Evolutionary conservation across 1,139 yeast genomes (phyloP).

Genomic region (Pichia cactophila): DNA sequence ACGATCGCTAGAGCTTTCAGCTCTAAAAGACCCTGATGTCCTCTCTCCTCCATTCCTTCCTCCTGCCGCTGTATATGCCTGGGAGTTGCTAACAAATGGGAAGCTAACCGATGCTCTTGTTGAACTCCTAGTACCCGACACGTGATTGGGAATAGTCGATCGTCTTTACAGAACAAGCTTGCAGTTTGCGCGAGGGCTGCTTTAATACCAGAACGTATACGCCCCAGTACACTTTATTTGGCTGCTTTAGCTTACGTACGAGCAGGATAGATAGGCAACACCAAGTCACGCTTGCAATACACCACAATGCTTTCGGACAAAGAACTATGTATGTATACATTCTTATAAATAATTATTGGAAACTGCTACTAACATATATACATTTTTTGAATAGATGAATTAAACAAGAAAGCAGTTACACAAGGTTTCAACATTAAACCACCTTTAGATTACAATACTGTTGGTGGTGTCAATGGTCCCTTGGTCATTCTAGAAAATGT

Average conservation of each 20-base stretch:
- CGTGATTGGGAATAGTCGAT: background rate
- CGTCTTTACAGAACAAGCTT: background rate
- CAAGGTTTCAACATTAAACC: constrained; percentile 88
- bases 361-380: background rate
- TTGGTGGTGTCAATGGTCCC: constrained; percentile 97
- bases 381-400: constrained; percentile 38
- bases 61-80: background rate
- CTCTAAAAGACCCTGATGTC: background rate
- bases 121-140: background rate
- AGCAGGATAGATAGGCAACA: background rate
- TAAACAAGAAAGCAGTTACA: constrained; percentile 86
- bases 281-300: background rate
- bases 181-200: background rate
- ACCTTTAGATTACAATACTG: constrained; percentile 87
- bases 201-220: background rate
- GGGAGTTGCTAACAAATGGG: background rate
- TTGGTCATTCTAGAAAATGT: constrained; percentile 93
- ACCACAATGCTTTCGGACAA: constrained; percentile 39
- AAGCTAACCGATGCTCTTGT: background rate
- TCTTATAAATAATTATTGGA: background rate
- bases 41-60: background rate
- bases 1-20: background rate
- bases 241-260: background rate
- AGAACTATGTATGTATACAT: constrained; percentile 36
- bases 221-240: background rate